Evolutionary conservation across 2,329 filamentous ascomycete genomes (phyloP), one percentile per base, ranked within the genome.

Genomic region (Fusarium armeniacum): DNA sequence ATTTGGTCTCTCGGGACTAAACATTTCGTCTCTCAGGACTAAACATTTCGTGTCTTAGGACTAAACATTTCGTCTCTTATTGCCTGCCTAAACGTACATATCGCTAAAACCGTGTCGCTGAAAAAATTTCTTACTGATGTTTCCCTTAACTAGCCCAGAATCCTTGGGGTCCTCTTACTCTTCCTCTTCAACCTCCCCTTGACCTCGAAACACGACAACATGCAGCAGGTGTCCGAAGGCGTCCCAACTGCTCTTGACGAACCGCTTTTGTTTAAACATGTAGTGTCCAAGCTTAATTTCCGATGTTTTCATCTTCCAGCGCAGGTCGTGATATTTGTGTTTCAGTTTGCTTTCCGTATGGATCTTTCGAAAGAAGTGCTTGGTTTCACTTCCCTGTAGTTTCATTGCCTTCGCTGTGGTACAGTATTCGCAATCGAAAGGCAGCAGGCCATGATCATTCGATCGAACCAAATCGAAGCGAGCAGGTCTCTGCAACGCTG

Each of bases 71-170:
- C 12, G 6, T 40, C 36, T 40, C 11, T 15, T 15, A 40, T 40
- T 40, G 12, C 36, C n/a, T 40, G n/a, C 5, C n/a, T 38, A 11
- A 11, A 22, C n/a, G 8, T 36, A 36, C 55, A 57, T 55, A 38
- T 16, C 56, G 62, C 67, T 69, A 30, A 52, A 63, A 50, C 51
- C 35, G 53, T 52, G 36, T 55, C 67, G 57, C 67, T 69, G 30
- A 22, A 51, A 41, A 20, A 40, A 51, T 24, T 30, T 52, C 49
- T 13, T 40, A 18, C n/a, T 40, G 18, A 52, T 30, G 38, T 28
- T 26, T 24, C 18, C 24, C 12, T 15, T 10, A n/a, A n/a, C n/a
- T n/a, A 15, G 16, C 20, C 38, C 18, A 38, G 9, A 9, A 22
- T 26, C 22, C 11, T 13, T 13, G n/a, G 24, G 12, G 10, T 18